phyloP scores from a whole-genome alignment of 1,139 yeast genomes.

The Hansenula lynferdii region DNA sequence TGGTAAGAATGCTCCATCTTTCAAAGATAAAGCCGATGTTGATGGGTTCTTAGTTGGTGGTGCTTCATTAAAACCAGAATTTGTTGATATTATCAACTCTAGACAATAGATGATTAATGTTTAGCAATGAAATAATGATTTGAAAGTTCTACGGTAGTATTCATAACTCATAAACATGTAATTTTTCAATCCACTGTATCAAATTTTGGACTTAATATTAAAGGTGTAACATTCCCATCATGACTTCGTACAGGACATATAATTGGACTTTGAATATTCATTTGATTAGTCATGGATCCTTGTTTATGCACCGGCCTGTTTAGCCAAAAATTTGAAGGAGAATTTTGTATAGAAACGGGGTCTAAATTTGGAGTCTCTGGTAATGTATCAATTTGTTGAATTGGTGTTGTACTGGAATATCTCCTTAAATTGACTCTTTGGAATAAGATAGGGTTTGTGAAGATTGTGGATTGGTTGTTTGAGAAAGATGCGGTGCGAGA shows the following conservation, averaged over 20 bases:
- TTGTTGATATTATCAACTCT: constrained; percentile 90
- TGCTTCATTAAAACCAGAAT: constrained; percentile 98
- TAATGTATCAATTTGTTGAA: constrained; percentile 1
- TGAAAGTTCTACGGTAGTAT: no score
- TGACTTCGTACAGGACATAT: neutral
- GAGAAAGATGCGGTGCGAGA: constrained; percentile 14
- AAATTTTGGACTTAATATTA: constrained; percentile 1
- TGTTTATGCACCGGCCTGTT: constrained; percentile 1
- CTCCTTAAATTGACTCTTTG: neutral
- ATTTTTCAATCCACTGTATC: no score
- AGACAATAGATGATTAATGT: constrained; percentile 73
- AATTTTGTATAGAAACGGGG: constrained; percentile 10
- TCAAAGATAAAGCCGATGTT: constrained; percentile 89
- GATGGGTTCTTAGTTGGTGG: constrained; percentile 99
- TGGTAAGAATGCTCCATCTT: constrained; percentile 87
- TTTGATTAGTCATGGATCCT: neutral
- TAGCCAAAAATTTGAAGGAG: constrained; percentile 2
- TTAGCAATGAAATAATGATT: no score
- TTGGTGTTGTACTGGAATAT: neutral
- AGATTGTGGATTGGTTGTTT: constrained; percentile 7
- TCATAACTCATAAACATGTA: neutral
- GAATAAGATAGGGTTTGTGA: neutral
- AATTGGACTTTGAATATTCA: neutral
- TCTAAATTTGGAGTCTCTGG: constrained; percentile 19
- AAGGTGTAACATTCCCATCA: constrained; percentile 2